phyloP scores from a whole-genome alignment of 2,329 filamentous ascomycete species.

The Bipolaris zeicola region DNA sequence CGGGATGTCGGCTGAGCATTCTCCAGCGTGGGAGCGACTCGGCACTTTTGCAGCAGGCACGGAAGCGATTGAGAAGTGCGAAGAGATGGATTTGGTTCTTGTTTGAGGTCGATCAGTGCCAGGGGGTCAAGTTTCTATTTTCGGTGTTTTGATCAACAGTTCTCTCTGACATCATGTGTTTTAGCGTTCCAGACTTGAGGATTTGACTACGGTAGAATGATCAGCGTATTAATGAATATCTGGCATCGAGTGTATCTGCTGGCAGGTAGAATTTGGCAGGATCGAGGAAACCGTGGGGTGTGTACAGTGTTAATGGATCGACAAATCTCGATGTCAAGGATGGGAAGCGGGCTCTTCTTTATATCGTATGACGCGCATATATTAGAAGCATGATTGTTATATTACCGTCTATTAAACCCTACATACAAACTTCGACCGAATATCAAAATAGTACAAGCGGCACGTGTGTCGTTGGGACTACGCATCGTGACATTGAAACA shows the following conservation, averaged over 20 bases:
- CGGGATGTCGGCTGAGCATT: conserved; percentile 20
- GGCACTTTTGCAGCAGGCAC: conserved; percentile 39
- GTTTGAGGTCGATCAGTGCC: conserved; percentile 13
- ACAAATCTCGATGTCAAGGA: neutral
- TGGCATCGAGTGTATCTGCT: neutral
- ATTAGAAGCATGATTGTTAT: neutral
- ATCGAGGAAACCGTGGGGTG: neutral
- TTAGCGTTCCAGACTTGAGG: neutral
- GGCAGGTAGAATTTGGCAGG: neutral
- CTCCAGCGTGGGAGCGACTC: conserved; percentile 30
- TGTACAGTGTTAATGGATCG: neutral
- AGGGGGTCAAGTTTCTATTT: neutral
- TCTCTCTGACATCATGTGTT: neutral
- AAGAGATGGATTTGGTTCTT: conserved; percentile 28
- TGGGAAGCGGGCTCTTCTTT: neutral
- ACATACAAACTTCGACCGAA: neutral
- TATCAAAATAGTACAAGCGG: conserved; percentile 53
- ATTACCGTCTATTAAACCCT: neutral
- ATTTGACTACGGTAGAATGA: neutral
- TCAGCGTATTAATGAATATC: neutral
- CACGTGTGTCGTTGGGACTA: conserved; percentile 59
- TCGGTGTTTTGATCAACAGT: neutral
- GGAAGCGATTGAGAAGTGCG: conserved; percentile 26
- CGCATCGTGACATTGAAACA: conserved; percentile 57
- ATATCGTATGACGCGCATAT: neutral